Evolutionary conservation across 116 monocot species (phyloP), one percentile per base, ranked within the genome.

Genomic region (Cymodocea nodosa): DNA sequence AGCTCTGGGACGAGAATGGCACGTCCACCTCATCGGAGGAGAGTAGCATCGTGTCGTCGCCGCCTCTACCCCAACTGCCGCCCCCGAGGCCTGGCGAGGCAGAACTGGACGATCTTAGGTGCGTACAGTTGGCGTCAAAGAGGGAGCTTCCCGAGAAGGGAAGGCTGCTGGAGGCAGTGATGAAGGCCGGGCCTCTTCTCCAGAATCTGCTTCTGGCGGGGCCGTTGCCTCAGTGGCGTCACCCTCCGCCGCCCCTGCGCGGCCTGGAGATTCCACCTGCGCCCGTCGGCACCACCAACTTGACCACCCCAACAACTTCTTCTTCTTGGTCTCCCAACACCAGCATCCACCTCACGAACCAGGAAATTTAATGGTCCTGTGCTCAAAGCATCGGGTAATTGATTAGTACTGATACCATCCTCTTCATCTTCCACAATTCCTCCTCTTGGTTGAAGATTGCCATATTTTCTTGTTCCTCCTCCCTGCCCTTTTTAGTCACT

Each of bases 191-290:
- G 6, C 78, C 78, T 4, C 64, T 79, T 3, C 73, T 79, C 8
- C 69, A 74, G 63, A 66, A 73, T 35, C 51, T 79, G 37, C 61
- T 74, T 25, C 65, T 79, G 40, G 74, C 74, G 15, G 78, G 78
- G 14, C 74, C 78, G 23, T 63, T 79, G 51, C 78, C 78, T n/a
- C 24, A 73, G 69, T 79, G 78, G 78, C 63, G 59, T 30, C 69
- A 70, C 30, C 78, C 78, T 0, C 78, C 78, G 39, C 78, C 78
- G 39, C 51, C 78, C 4, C 64, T 70, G 0, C 53, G 35, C n/a
- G 61, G 59, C 34, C 51, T 65, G 16, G 74, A 70, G 40, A 74
- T 79, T 15, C 74, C 78, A 18, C 73, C 74, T 0, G 73, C 69
- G n/a, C 48, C 59, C 25, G 62, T 67, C 23, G 24, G 56, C 44